Base-by-base conservation (phyloP, 345 rosid species). In the Turnera subulata region DNA sequence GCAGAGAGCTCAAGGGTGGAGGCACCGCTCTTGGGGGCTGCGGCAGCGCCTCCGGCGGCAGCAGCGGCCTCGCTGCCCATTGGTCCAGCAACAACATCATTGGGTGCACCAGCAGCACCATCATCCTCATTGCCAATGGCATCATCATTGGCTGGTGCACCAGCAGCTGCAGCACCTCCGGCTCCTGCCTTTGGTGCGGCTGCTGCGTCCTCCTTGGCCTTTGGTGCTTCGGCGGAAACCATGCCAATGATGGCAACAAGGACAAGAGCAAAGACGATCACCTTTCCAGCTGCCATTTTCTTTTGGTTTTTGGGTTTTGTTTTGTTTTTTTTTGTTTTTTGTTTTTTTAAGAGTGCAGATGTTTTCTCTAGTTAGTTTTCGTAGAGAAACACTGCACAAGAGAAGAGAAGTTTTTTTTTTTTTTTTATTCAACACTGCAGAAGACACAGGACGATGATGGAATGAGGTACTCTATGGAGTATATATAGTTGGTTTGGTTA, bases 1-100 rank as follows among this genome's bases (percentile, higher is more conserved):
- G 50, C 68, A 14, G 21, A 67, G 11, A 59, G 24, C 7, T 63
- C 55, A 23, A 74, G 37, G n/a, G 58, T 16, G 13, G 58, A 11
- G 3, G 58, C 53, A 29, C 52, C 74, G 1, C 61, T 35, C n/a
- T 26, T 29, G 16, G 45, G 45, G 14, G 45, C 6, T 52, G 25
- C 55, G 18, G 55, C 48, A 5, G 45, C 63, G 0, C 71, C 53
- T 0, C 61, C 51, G 11, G 55, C 0, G 9, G 5, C 35, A 29
- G 35, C 35, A 8, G 35, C 35, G 35, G 35, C 4, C 8, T 18
- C 0, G 7, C 67, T 67, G 17, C 80, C 80, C 1, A 72, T 23
- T 3, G 82, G 74, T 53, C 75, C 81, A 0, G 82, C 61, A 16
- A 71, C 75, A 3, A 78, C 80, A 32, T 64, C 67, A 2, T 58